phyloP scores from a whole-genome alignment of 257 asterid genomes.

The Leonotis leonurus region DNA sequence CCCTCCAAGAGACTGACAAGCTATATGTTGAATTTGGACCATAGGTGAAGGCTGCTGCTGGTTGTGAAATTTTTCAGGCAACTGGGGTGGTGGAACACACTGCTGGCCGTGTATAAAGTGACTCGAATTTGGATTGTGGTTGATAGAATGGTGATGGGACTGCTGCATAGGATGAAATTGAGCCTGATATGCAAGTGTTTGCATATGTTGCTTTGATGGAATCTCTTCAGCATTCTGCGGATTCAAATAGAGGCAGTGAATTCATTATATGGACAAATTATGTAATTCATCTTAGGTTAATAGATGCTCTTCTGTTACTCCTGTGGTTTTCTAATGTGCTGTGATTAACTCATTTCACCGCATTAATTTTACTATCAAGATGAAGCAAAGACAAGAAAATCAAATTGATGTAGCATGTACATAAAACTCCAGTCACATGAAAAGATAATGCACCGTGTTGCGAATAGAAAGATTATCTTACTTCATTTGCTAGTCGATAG shows the following conservation, averaged over 20 bases:
- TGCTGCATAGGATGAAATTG: slow-evolving; percentile 66
- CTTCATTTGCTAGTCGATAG: slow-evolving; percentile 55
- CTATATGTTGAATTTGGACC: slow-evolving; percentile 60
- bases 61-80: slow-evolving; percentile 68
- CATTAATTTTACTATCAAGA: not conserved
- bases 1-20: slow-evolving; percentile 73
- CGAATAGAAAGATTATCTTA: slow-evolving; percentile 29
- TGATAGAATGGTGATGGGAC: slow-evolving; percentile 53
- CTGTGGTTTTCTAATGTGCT: not conserved
- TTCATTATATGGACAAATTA: too few relatives aligned
- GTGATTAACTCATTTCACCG: not conserved
- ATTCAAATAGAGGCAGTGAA: not conserved
- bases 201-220: slow-evolving; percentile 61
- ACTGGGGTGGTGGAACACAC: slow-evolving; percentile 60
- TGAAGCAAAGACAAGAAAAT: not conserved
- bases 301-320: not conserved
- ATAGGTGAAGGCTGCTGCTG: slow-evolving; percentile 64
- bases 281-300: not conserved
- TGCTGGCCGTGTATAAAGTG: slow-evolving; percentile 68
- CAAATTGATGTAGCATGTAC: slow-evolving; percentile 1
- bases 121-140: slow-evolving; percentile 51
- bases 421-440: slow-evolving; percentile 1
- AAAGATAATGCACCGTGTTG: slow-evolving; percentile 14
- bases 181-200: slow-evolving; percentile 48
- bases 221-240: slow-evolving; percentile 54